Conservation (phyloP, 768 basidiomycete species). For the Pholiota conissans region DNA sequence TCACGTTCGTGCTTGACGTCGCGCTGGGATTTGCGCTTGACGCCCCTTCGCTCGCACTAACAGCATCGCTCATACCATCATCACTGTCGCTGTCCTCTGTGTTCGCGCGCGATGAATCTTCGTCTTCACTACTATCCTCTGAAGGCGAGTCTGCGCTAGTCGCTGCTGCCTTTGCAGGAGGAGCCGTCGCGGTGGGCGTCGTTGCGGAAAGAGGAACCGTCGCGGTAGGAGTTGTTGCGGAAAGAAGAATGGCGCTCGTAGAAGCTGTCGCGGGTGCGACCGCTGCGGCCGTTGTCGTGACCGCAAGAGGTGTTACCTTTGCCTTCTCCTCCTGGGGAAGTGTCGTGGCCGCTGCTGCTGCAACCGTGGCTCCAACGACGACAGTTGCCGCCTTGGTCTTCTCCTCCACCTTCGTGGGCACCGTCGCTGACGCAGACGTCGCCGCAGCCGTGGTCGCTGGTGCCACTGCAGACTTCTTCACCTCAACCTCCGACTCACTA, state of each 20-base stretch:
- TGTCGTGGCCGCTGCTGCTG: too few species aligned
- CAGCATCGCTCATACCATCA: constrained; percentile 22
- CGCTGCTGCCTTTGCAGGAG: background rate
- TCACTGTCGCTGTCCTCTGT: constrained; percentile 18
- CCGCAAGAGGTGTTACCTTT: background rate
- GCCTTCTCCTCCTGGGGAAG: too few species aligned
- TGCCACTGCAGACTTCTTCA: background rate
- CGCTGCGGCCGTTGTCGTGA: background rate
- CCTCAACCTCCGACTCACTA: background rate
- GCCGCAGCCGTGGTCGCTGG: background rate
- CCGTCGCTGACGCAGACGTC: background rate
- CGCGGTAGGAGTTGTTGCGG: background rate
- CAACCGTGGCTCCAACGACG: background rate
- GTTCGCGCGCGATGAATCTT: constrained; percentile 1
- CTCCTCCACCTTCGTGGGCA: too few species aligned
- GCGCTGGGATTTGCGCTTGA: constrained; percentile 15
- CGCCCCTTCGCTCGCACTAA: constrained; percentile 18
- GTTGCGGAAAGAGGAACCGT: background rate
- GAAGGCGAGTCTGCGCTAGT: constrained; percentile 3
- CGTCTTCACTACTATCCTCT: constrained; percentile 17
- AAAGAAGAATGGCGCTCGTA: background rate
- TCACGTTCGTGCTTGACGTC: constrained; percentile 24
- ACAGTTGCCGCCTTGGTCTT: background rate
- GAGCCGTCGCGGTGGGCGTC: background rate
- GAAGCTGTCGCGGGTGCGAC: background rate